Evolutionary conservation across 345 rosid species (phyloP), one percentile per base, ranked within the genome.

Genomic region (Acer yangbiense): DNA sequence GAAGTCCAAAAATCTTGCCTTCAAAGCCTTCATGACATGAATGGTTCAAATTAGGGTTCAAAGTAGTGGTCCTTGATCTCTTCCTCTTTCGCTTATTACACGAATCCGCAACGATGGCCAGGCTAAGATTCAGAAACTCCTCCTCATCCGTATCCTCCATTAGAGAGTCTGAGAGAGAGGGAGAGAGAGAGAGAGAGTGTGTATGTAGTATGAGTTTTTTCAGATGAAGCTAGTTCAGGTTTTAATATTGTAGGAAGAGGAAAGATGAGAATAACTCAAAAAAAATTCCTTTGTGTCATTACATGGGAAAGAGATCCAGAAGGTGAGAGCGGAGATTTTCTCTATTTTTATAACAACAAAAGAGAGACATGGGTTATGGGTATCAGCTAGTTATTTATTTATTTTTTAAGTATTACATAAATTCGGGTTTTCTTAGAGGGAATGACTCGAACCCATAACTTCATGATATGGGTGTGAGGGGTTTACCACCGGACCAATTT

Each of bases 61-160:
- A 21, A 23, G 27, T 20, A 55, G 57, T n/a, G 46, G 23, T 76
- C 73, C 55, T 82, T 4, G 39, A 4, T 61, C 82, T 79, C 74
- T 80, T 86, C 82, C 81, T 86, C 77, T 84, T 89, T 71, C 73
- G 83, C 2, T 25, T 81, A 0, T 25, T 81, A 0, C 70, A 39
- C 3, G 78, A 66, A 63, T 83, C 84, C 12, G 86, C 48, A 17
- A 85, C 89, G 29, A 86, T 73, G 9, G 91, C 82, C 1, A 91
- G 83, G 82, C 89, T 88, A 18, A 91, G 89, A 54, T 74, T 84
- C 77, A 86, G n/a, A 48, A 81, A 80, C 60, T 89, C 90, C 35
- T 85, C 90, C 3, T 73, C 76, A 11, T 74, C 74, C 1, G 50
- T 64, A 18, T 66, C 79, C 79, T 87, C 89, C 87, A 82, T 81